Conservation (phyloP, 2,329 filamentous ascomycete species). For the Xylariaceae sp. region DNA sequence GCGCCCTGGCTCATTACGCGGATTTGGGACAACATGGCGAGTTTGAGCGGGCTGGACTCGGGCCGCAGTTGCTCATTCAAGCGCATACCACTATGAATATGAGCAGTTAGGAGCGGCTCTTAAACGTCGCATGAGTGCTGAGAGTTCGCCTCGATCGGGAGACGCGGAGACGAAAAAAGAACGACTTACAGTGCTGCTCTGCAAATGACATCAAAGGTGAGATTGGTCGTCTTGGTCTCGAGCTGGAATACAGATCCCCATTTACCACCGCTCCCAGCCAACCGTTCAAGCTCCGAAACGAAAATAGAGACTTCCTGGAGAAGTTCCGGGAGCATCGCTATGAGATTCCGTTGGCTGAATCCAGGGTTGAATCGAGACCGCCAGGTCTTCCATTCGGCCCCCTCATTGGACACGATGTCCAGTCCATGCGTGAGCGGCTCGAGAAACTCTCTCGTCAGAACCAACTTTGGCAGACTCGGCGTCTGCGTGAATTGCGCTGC, state of each 20-base stretch:
- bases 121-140: too few relatives aligned
- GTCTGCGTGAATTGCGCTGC: slow-evolving; percentile 26
- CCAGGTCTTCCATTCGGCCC: slow-evolving; percentile 33
- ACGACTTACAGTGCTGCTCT: slow-evolving; percentile 35
- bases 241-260: slow-evolving; percentile 35
- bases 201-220: slow-evolving; percentile 41
- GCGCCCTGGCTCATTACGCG: slow-evolving; percentile 19
- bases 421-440: slow-evolving; percentile 32
- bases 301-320: slow-evolving; percentile 39
- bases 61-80: slow-evolving; percentile 26
- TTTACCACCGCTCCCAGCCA: slow-evolving; percentile 28
- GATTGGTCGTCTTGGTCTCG: slow-evolving; percentile 35
- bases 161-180: not conserved
- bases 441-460: slow-evolving; percentile 16
- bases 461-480: slow-evolving; percentile 25
- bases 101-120: slow-evolving; percentile 2
- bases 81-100: slow-evolving; percentile 22
- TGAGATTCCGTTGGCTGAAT: slow-evolving; percentile 38
- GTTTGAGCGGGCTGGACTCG: slow-evolving; percentile 24
- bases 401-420: slow-evolving; percentile 35
- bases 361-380: slow-evolving; percentile 35
- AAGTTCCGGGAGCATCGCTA: slow-evolving; percentile 35
- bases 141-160: not conserved
- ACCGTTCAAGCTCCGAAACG: slow-evolving; percentile 26
- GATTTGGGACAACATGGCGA: slow-evolving; percentile 25